Base-by-base conservation (phyloP, 129 eudicot genomes). In the Flaveria robusta region DNA sequence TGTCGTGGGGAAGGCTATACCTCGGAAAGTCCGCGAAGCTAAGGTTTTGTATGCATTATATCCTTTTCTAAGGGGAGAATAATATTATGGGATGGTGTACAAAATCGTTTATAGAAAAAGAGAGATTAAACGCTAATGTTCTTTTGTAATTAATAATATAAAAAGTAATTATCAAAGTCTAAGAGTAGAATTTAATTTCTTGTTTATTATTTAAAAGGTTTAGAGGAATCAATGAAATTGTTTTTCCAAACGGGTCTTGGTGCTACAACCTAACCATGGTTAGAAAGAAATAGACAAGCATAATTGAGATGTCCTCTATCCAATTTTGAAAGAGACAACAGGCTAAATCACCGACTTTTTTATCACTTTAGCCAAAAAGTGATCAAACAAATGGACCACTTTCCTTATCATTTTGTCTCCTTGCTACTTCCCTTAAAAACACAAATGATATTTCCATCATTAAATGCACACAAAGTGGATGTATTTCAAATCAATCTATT, bases 271-370 rank as follows among this genome's bases (percentile, higher is more conserved):
- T 56, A 56, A 56, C 64, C 15, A 56, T 46, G 64, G 64, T 56
- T 9, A 12, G 15, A 56, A 56, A 56, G 16, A 56, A 56, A 56
- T 20, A 56, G 31, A 56, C 64, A 22, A 56, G 4, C 64, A 72
- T 79, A 63, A 79, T 52, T 51, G 78, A 39, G 68, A 72, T 79
- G 83, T 65, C 68, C 78, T 79, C 19, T 70, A 42, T 72, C 60
- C 68, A 64, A 41, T 63, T 72, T 72, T 64, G 68, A 63, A 54
- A 64, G 78, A 79, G 83, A 79, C 83, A 72, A 27, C 56, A 72
- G 72, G 83, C 68, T 79, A 79, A 79, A 11, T 69, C 74, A 72
- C 66, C 74, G 52, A 72, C 68, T 37, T 65, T 79, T 79, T 72
- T 23, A 66, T 64, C 58, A 22, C 83, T 79, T 71, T 71, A 62